Evolutionary conservation across 2,329 filamentous ascomycete species (phyloP).

Genomic region (Drechslerella dactyloides): DNA sequence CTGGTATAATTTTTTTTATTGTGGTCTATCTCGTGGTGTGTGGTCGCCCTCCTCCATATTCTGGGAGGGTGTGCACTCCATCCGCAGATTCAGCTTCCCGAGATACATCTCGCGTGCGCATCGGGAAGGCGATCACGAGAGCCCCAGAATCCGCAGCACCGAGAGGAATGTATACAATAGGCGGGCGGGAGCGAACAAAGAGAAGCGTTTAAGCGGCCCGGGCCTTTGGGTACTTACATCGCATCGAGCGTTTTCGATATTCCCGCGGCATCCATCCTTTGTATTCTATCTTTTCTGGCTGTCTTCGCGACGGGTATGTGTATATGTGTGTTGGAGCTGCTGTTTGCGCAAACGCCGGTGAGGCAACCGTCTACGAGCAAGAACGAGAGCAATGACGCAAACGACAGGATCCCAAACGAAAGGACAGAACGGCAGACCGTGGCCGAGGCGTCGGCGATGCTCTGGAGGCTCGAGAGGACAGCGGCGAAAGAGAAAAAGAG

Average conservation of each 20-base stretch:
- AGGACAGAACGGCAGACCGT: slow-evolving; percentile 1
- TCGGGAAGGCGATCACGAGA: slow-evolving; percentile 5
- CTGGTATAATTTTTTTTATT: not conserved
- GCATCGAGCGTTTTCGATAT: slow-evolving; percentile 50
- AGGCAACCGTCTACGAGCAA: not conserved
- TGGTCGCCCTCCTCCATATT: no score
- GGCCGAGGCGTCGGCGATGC: no score
- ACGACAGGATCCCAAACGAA: not conserved
- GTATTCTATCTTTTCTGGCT: slow-evolving; percentile 6
- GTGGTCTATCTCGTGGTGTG: no score
- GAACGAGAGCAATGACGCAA: not conserved
- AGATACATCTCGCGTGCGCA: slow-evolving; percentile 10
- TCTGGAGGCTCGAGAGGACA: not conserved
- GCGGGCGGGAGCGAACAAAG: slow-evolving; percentile 9
- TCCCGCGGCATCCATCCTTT: slow-evolving; percentile 44
- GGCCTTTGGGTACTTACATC: slow-evolving; percentile 32
- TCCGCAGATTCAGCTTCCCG: slow-evolving; percentile 14
- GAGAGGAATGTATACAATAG: not conserved
- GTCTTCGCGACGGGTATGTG: slow-evolving; percentile 6
- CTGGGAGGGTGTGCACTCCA: no score
- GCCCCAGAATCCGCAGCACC: not conserved
- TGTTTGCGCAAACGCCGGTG: not conserved
- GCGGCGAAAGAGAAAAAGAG: not conserved
- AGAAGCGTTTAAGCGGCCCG: slow-evolving; percentile 9
- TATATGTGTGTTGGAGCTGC: slow-evolving; percentile 31